Evolutionary conservation across 2,329 filamentous ascomycete genomes (phyloP).

Genomic region (Cladobotryum protrusum): DNA sequence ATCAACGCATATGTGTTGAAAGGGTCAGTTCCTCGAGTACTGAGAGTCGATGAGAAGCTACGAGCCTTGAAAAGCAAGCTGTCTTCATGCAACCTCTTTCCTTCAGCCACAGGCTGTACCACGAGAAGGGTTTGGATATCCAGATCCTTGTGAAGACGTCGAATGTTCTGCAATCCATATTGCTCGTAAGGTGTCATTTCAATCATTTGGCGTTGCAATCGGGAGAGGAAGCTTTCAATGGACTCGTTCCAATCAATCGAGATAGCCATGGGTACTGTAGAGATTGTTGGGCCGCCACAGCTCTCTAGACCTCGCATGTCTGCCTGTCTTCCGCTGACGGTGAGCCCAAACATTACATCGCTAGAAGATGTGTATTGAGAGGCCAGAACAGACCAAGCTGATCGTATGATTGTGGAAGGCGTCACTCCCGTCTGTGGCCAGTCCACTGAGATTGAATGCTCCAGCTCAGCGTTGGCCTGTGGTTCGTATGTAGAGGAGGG

Average conservation of each 20-base stretch:
- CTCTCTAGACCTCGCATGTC: slow-evolving; percentile 9
- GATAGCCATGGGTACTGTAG: slow-evolving; percentile 13
- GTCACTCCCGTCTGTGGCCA: not conserved
- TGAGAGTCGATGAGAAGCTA: slow-evolving; percentile 5
- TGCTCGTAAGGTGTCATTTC: slow-evolving; percentile 20
- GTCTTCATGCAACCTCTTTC: slow-evolving; percentile 6
- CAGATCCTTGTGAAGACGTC: not conserved
- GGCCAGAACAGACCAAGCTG: slow-evolving; percentile 3
- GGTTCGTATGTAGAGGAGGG: slow-evolving; percentile 2
- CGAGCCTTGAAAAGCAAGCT: slow-evolving; percentile 5
- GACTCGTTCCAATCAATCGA: slow-evolving; percentile 6
- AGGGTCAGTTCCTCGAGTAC: slow-evolving; percentile 5
- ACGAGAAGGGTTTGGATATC: slow-evolving; percentile 7
- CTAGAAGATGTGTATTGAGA: slow-evolving; percentile 1
- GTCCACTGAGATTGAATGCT: not conserved
- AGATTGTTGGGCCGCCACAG: slow-evolving; percentile 13
- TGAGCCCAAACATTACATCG: slow-evolving; percentile 7
- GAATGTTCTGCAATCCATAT: slow-evolving; percentile 24
- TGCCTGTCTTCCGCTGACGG: slow-evolving; percentile 11
- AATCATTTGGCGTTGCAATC: slow-evolving; percentile 17
- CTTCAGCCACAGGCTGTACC: slow-evolving; percentile 1
- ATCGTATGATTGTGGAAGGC: slow-evolving; percentile 2
- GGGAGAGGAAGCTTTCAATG: slow-evolving; percentile 7
- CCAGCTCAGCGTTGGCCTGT: not conserved
- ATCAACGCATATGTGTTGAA: slow-evolving; percentile 7